Base-by-base conservation (phyloP, 2,329 filamentous ascomycete genomes). In the Dactylellina haptotyla region DNA sequence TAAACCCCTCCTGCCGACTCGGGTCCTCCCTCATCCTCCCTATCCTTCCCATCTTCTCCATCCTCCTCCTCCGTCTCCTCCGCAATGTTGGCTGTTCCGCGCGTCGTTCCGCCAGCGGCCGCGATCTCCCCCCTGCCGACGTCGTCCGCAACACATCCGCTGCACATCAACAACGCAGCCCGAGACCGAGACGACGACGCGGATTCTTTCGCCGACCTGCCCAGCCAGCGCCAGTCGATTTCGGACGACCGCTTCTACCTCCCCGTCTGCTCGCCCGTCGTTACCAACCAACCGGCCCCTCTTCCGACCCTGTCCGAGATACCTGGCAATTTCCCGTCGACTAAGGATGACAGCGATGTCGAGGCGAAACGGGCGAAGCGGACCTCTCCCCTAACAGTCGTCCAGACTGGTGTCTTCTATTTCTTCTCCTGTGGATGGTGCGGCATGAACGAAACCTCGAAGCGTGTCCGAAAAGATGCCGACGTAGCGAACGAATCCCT, bases 341-440 rank as follows among this genome's bases (percentile, higher is more conserved):
- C 70, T 16, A 75, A 67, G 12, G 70, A 67, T 43, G 50, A 46
- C 20, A 43, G 39, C 20, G 63, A 75, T 43, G 63, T 63, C 41
- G 70, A 75, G 46, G 32, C 45, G 5, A 69, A 67, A 20, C 70
- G 63, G 23, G 51, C 70, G 12, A 69, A 69, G 34, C 56, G 70
- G 20, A 75, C 70, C 14, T 69, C 62, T 1, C 70, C 63, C 28
- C 48, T 75, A 16, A 62, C 59, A 16, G 62, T 75, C 43, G 63
- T 75, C 34, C 62, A 67, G 16, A 75, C 70, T 25, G 70, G 70
- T 41, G 50, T 75, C 62, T 75, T 75, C 43, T 75, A 75, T 46
- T 75, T 75, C 70, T 75, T 75, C 45, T 75, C 70, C 53, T 75
- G 70, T 28, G 62, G 63, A 23, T 75, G 63, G 70, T 75, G 70